Base-by-base conservation (phyloP, 2,329 filamentous ascomycete species). In the Didymosphaeria variabile region DNA sequence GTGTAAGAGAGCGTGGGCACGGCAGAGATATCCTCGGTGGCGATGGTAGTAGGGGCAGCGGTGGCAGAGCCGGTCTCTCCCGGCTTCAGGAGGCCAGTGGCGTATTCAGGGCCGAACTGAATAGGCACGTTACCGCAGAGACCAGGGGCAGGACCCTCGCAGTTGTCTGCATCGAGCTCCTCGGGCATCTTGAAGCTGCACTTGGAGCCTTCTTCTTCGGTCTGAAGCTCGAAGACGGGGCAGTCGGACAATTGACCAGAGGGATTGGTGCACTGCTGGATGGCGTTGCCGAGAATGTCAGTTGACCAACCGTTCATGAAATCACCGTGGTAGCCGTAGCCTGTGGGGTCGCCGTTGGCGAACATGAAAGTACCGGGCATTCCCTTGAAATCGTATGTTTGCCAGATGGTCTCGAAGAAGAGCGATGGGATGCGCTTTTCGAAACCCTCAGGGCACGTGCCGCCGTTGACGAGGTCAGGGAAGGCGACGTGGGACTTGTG, bases 231-330 rank as follows among this genome's bases (percentile, higher is more conserved):
- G 79, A 97, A 97, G 32, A 95, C 68, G 0, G 86, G 80, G 80
- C 94, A 97, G 77, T 94, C 92, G 46, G 84, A 71, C 49, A 97
- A 87, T 45, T 82, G 72, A 36, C 94, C 94, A 10, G 87, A 88
- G 0, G 72, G 73, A 77, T 88, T 91, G 55, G 90, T 94, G 85
- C 94, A 97, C 8, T 83, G 85, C 73, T 90, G 82, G 67, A 92
- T 88, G 67, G 91, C 90, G 65, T 84, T 79, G 77, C 90, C 87
- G 60, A 92, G 88, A 59, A 85, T 83, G 49, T 82, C 79, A 65
- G 85, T 82, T 69, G 93, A 86, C 91, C 91, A 94, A 38, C 87
- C 91, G 65, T 89, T 87, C 56, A 82, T 72, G 81, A 93, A 93
- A 75, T 94, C 90, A 53, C 83, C 90, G 79, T 93, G 91, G 67